These are phyloP conservation scores for Pyrus pyrifolia DNA, from an alignment of 306 rosid genomes.

Conservation along the genomic window DNA sequence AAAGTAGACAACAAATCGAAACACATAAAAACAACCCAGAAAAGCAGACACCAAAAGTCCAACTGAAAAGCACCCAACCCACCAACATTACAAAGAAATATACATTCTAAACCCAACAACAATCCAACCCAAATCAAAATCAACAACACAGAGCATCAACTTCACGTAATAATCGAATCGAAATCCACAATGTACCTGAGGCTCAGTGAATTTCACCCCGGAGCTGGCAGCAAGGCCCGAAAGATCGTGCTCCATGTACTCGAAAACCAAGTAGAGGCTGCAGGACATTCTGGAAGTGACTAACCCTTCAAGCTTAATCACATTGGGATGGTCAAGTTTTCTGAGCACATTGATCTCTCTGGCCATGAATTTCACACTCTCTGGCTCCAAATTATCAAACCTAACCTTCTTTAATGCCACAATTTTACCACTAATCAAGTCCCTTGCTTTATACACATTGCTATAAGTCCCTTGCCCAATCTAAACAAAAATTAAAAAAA, in stretches of 20 bases:
- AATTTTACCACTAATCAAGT: slow-evolving; percentile 62
- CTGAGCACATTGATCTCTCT: slow-evolving; percentile 86
- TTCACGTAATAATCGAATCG: not conserved
- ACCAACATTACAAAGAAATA: slow-evolving; percentile 6
- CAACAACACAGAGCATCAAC: not conserved
- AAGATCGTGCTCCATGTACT: slow-evolving; percentile 99
- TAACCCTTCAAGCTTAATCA: slow-evolving; percentile 85
- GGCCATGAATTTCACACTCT: slow-evolving; percentile 98
- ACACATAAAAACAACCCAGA: slow-evolving; percentile 11
- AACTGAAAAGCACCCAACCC: slow-evolving; percentile 1
- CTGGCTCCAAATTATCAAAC: slow-evolving; percentile 91
- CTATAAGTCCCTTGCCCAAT: slow-evolving; percentile 99
- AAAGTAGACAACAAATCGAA: slow-evolving; percentile 2
- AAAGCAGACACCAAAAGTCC: not conserved
- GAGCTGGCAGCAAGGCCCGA: slow-evolving; percentile 83
- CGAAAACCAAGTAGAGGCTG: slow-evolving; percentile 87
- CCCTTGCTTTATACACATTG: slow-evolving; percentile 94
- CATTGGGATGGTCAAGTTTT: slow-evolving; percentile 95
- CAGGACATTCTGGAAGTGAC: slow-evolving; percentile 99
- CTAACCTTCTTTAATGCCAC: slow-evolving; percentile 95
- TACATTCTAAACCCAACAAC: slow-evolving; percentile 1
- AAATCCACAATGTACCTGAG: slow-evolving; percentile 57
- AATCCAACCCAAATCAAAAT: slow-evolving; percentile 21
- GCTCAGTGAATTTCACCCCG: slow-evolving; percentile 76
- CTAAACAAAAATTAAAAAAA: slow-evolving; percentile 25